These are phyloP conservation scores for Gelatoporia subvermispora DNA, from an alignment of 768 basidiomycete species.

Conservation along the genomic window DNA sequence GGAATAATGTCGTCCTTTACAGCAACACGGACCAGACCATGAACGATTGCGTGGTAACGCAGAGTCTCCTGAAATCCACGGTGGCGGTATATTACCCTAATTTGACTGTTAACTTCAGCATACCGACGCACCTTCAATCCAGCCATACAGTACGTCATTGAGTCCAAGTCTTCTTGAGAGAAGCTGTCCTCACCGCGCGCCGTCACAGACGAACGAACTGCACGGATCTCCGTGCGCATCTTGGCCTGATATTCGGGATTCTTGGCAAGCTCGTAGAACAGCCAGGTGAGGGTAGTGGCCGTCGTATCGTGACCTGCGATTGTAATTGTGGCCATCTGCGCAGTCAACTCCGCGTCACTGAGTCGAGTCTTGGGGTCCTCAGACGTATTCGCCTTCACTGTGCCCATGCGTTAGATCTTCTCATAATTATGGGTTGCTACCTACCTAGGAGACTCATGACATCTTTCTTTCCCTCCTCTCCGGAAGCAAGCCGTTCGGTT, in stretches of 20 bases:
- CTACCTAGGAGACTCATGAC: slow-evolving; percentile 16
- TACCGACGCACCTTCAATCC: slow-evolving; percentile 9
- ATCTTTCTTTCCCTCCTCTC: slow-evolving; percentile 10
- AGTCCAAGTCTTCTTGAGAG: slow-evolving; percentile 9
- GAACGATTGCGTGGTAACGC: slow-evolving; percentile 16
- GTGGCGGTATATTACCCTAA: background rate
- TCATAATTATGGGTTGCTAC: background rate
- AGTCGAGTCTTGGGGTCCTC: slow-evolving; percentile 7
- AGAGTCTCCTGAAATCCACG: slow-evolving; percentile 13
- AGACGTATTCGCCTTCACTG: slow-evolving; percentile 16
- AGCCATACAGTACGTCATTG: slow-evolving; percentile 1
- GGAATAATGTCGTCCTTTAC: slow-evolving; percentile 21
- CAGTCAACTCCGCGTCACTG: slow-evolving; percentile 11
- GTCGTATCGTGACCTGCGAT: slow-evolving; percentile 14
- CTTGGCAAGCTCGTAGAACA: slow-evolving; percentile 9
- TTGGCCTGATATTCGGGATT: slow-evolving; percentile 6
- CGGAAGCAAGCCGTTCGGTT: background rate
- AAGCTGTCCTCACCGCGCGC: slow-evolving; percentile 7
- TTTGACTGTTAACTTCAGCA: too few species aligned
- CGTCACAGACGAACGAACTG: background rate
- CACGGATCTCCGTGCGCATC: slow-evolving; percentile 13
- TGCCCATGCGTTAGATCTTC: background rate
- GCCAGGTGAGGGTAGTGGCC: slow-evolving; percentile 6
- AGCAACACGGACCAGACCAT: slow-evolving; percentile 14
- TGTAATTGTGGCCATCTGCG: slow-evolving; percentile 13